Evolutionary conservation across 352 stramenopile species (phyloP).

Genomic region (Elongisporangium anandrum): DNA sequence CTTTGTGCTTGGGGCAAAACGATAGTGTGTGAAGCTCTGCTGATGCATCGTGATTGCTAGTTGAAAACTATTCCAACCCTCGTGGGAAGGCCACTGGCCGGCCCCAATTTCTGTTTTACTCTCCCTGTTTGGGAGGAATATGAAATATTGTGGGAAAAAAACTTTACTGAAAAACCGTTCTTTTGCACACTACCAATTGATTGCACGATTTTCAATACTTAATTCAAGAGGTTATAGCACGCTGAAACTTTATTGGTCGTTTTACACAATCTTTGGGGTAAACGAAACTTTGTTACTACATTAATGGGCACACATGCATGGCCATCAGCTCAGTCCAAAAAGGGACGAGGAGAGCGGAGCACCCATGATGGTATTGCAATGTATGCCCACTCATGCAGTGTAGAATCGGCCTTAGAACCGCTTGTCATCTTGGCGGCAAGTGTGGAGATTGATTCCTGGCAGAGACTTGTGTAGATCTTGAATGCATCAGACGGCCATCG

Average conservation of each 20-base stretch:
- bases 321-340: too few species aligned
- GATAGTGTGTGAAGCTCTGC: conserved; percentile 91
- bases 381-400: conserved; percentile 6
- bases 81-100: conserved; percentile 87
- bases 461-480: conserved; percentile 16
- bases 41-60: conserved; percentile 94
- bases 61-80: conserved; percentile 94
- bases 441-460: conserved; percentile 7
- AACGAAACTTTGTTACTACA: too few species aligned
- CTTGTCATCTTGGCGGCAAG: conserved; percentile 5
- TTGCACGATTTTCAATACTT: too few species aligned
- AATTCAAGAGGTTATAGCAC: too few species aligned
- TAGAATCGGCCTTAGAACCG: conserved; percentile 5
- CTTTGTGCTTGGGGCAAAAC: conserved; percentile 93
- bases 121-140: conserved; percentile 59
- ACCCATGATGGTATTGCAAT: conserved; percentile 5
- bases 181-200: too few species aligned
- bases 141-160: too few species aligned
- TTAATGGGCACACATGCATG: too few species aligned
- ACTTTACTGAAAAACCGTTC: too few species aligned
- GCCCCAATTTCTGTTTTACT: conserved; percentile 90
- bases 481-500: conserved; percentile 9
- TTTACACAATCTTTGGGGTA: too few species aligned
- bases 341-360: too few species aligned
- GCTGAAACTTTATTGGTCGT: too few species aligned